A percentile compares a stretch with the other conserved stretches of the same genome.
Evolutionary conservation across 345 rosid genomes (phyloP).

Genomic region (Lumnitzera littorea): DNA sequence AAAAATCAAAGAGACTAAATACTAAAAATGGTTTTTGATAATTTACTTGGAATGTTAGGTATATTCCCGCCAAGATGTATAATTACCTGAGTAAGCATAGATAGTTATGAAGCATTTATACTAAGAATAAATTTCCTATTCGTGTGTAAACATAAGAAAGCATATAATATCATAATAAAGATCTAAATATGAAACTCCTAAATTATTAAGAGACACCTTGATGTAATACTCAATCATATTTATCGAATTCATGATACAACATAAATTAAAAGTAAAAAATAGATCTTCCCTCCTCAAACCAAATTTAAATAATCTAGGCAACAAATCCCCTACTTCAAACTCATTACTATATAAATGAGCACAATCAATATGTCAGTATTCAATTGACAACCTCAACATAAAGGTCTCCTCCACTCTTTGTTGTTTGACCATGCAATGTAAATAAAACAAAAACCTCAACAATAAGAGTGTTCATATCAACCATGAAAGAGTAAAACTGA

Average conservation of each 20-base stretch:
- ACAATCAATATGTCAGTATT: constrained; percentile 56
- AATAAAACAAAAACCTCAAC: too few relatives aligned
- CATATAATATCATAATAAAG: constrained; percentile 21
- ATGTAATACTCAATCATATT: constrained; percentile 60
- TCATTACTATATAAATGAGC: constrained; percentile 63
- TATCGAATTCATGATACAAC: constrained; percentile 52
- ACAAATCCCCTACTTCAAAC: constrained; percentile 50
- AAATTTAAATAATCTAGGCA: constrained; percentile 34
- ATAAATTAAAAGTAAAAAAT: constrained; percentile 50
- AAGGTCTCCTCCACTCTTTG: constrained; percentile 44
- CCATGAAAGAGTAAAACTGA: too few relatives aligned
- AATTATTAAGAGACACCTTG: constrained; percentile 48
- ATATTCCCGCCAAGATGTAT: too few relatives aligned
- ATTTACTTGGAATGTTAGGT: too few relatives aligned
- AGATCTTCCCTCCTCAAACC: constrained; percentile 43
- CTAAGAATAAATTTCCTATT: too few relatives aligned
- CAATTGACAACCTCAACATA: constrained; percentile 44
- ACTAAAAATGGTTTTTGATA: too few relatives aligned
- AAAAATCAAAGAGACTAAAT: too few relatives aligned
- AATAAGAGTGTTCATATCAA: too few relatives aligned
- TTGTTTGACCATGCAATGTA: too few relatives aligned
- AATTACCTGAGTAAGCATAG: too few relatives aligned
- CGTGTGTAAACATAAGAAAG: too few relatives aligned
- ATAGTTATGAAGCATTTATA: too few relatives aligned
- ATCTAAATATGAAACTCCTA: constrained; percentile 53